Percentiles rank a stretch among this genome's conserved stretches.
phyloP scores from a whole-genome alignment of 2,329 filamentous ascomycete genomes.

The Stagonosporopsis vannaccii region DNA sequence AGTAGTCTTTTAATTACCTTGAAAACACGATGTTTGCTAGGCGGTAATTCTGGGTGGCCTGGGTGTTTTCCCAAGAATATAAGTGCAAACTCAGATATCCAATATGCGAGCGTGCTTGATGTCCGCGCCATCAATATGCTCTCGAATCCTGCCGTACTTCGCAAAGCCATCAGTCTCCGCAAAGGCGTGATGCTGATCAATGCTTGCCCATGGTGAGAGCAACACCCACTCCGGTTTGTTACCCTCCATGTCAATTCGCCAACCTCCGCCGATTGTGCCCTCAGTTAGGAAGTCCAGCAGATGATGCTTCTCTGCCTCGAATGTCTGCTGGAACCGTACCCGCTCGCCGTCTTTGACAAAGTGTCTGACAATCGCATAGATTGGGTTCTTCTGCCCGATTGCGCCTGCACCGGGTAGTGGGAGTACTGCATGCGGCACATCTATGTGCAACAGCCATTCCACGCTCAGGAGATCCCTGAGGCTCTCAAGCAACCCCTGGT shows the following conservation, averaged over 20 bases:
- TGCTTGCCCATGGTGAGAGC: conserved; percentile 50
- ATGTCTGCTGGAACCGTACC: conserved; percentile 36
- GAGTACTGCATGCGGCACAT: conserved; percentile 44
- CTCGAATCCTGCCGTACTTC: conserved; percentile 30
- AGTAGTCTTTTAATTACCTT: too few relatives aligned
- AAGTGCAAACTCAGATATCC: conserved; percentile 19
- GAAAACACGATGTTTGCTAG: not conserved
- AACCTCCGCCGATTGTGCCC: conserved; percentile 46
- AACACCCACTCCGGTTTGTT: conserved; percentile 54
- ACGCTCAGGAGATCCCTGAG: conserved; percentile 51
- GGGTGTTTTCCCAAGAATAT: not conserved
- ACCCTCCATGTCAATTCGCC: conserved; percentile 49
- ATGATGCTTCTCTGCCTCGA: conserved; percentile 32
- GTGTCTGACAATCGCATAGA: conserved; percentile 46
- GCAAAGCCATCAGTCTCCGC: conserved; percentile 42
- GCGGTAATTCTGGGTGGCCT: too few relatives aligned
- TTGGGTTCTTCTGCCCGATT: not conserved
- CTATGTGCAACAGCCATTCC: conserved; percentile 55
- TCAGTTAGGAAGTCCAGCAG: conserved; percentile 39
- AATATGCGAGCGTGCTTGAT: conserved; percentile 36
- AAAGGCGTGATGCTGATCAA: conserved; percentile 49
- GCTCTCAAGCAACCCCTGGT: conserved; percentile 50
- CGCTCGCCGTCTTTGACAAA: conserved; percentile 38
- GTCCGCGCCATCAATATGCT: conserved; percentile 28
- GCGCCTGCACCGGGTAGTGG: conserved; percentile 30